Evolutionary conservation across 805 yeast species (phyloP), one percentile per base, ranked within the genome.

Genomic region (Kluyveromyces lactis): DNA sequence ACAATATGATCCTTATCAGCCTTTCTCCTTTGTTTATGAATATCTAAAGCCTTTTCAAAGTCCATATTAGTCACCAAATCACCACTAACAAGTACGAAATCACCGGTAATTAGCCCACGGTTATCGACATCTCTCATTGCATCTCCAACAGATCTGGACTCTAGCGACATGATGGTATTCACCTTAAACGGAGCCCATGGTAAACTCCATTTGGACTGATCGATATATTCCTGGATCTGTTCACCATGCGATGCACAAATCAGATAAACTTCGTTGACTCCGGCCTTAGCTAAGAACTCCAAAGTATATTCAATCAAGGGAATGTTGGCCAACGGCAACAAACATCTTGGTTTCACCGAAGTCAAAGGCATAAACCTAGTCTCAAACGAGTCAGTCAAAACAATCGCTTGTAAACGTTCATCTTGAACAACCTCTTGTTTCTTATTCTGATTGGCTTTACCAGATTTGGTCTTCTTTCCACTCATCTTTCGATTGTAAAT

Each of bases 121-220:
- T 85, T 80, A 60, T 92, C 98, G 42, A 92, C 67, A 56, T 90
- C 97, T 59, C 98, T 74, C 95, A 92, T 85, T 16, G 95, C 94
- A 64, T 92, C 98, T 49, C 98, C 98, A 9, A 90, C 95, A 19
- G 95, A 84, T 60, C 89, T 68, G 9, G 92, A 79, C 59, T 90
- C 96, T 35, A 86, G 76, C 18, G 94, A 77, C 70, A 84, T 73
- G 39, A 90, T 75, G 2, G 95, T 82, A 35, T 77, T 75, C 33
- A 92, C 73, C 41, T 75, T 73, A 60, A 92, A 90, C 1, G 97
- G 95, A 2, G 95, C 76, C 55, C 79, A 75, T 1, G 77, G 69
- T 13, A 67, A 53, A 24, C 65, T 67, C 92, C 92, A 84, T 54
- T 79, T 80, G 26, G 86, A 79, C 4, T 64, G 56, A 49, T 81